A percentile compares a stretch with the other conserved stretches of the same genome.
These are phyloP conservation scores for Flueggea neowawraea DNA, from an alignment of 441 rosid species.

Conservation along the genomic window DNA sequence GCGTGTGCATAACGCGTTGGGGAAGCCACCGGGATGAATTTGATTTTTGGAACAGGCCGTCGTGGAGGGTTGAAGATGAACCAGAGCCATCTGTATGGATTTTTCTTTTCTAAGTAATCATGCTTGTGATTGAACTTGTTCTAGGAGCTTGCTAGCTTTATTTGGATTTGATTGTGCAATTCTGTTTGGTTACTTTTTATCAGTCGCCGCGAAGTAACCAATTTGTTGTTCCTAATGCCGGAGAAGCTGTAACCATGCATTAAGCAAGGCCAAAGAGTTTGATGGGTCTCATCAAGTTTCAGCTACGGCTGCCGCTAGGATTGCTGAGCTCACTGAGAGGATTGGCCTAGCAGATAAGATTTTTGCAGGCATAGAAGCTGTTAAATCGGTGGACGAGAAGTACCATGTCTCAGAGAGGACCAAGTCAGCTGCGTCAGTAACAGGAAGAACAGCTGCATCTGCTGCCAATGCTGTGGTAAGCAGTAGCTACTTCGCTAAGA, in stretches of 20 bases:
- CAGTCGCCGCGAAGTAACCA: conserved; percentile 25
- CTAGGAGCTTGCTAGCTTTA: not conserved
- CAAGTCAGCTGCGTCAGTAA: conserved; percentile 58
- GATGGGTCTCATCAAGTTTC: conserved; percentile 69
- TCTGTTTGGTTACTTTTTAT: conserved; percentile 8
- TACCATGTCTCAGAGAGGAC: conserved; percentile 76
- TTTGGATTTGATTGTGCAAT: not conserved
- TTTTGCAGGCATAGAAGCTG: conserved; percentile 58
- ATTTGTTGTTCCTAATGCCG: conserved; percentile 35
- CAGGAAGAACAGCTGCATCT: conserved; percentile 54
- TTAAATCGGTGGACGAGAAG: conserved; percentile 63
- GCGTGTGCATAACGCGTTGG: conserved; percentile 69
- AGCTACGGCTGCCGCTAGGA: conserved; percentile 61
- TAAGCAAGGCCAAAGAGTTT: conserved; percentile 53
- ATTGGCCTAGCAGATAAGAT: conserved; percentile 63
- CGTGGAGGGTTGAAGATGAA: conserved; percentile 28
- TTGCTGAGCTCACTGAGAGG: conserved; percentile 55
- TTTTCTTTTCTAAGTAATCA: not conserved
- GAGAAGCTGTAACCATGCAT: conserved; percentile 58
- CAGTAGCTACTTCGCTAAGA: conserved; percentile 54
- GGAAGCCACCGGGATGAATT: conserved; percentile 47
- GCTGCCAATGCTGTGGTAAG: conserved; percentile 72
- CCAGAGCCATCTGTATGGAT: conserved; percentile 39
- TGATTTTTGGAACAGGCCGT: conserved; percentile 44
- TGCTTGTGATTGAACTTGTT: not conserved